phyloP scores from a whole-genome alignment of 2,329 filamentous ascomycete species.

The Drechslerella coelobrocha region DNA sequence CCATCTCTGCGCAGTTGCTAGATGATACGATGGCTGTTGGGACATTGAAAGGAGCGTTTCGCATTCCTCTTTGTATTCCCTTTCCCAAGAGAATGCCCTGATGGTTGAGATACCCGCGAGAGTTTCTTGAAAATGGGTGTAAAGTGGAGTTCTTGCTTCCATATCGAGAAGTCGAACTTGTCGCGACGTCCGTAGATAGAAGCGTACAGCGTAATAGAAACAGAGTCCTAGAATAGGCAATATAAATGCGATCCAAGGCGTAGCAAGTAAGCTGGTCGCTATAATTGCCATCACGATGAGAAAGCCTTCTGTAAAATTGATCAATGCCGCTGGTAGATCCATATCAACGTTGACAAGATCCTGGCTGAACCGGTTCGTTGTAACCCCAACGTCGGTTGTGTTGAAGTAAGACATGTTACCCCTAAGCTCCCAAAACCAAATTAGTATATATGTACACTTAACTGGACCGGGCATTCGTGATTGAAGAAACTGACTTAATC shows the following conservation, averaged over 20 bases:
- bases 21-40: slow-evolving; percentile 58
- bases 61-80: slow-evolving; percentile 36
- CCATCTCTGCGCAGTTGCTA: slow-evolving; percentile 57
- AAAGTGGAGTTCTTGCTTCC: slow-evolving; percentile 60
- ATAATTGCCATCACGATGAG: slow-evolving; percentile 31
- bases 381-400: slow-evolving; percentile 56
- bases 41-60: slow-evolving; percentile 56
- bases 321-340: slow-evolving; percentile 55
- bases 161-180: slow-evolving; percentile 60
- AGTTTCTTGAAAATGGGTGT: slow-evolving; percentile 57
- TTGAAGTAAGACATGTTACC: slow-evolving; percentile 55
- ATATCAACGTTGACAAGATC: slow-evolving; percentile 58
- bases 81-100: slow-evolving; percentile 51
- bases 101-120: slow-evolving; percentile 51
- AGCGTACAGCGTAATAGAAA: slow-evolving; percentile 57
- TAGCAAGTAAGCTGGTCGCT: slow-evolving; percentile 32
- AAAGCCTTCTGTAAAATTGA: slow-evolving; percentile 17
- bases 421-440: neutral
- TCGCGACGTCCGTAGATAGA: slow-evolving; percentile 60
- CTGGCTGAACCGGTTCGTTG: slow-evolving; percentile 58
- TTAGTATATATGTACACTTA: neutral
- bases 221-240: slow-evolving; percentile 53
- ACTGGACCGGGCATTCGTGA: neutral
- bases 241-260: slow-evolving; percentile 54
- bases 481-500: slow-evolving; percentile 28